phyloP scores from a whole-genome alignment of 2,329 filamentous ascomycete genomes.

The Ambrosiella beaveri region DNA sequence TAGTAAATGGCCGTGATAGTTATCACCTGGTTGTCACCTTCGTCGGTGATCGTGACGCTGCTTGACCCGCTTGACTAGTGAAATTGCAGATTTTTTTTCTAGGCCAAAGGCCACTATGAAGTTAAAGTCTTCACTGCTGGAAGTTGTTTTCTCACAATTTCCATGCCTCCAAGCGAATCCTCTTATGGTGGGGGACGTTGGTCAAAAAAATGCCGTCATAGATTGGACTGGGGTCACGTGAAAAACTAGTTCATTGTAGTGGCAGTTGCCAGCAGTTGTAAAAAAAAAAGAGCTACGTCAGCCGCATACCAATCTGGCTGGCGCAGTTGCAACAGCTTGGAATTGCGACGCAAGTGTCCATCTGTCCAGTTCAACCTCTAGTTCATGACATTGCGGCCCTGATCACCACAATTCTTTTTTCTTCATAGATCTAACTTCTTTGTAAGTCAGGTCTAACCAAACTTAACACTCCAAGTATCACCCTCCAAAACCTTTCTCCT shows the following conservation, averaged over 20 bases:
- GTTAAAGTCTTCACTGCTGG: constrained; percentile 3
- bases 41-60: not conserved
- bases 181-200: constrained; percentile 11
- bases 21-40: constrained; percentile 2
- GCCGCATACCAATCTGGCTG: constrained; percentile 2
- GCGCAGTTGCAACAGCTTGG: constrained; percentile 5
- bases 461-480: too few relatives aligned
- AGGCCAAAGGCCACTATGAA: not conserved
- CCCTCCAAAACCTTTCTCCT: not conserved
- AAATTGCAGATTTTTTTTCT: constrained; percentile 7
- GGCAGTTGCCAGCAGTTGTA: constrained; percentile 3
- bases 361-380: constrained; percentile 10
- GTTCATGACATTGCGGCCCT: too few relatives aligned
- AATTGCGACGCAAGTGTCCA: constrained; percentile 12
- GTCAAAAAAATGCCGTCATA: constrained; percentile 8
- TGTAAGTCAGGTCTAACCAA: not conserved
- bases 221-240: constrained; percentile 9
- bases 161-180: constrained; percentile 6
- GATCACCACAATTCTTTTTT: not conserved
- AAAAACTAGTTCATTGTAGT: rapidly evolving
- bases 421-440: not conserved
- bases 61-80: not conserved
- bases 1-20: constrained; percentile 8
- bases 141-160: constrained; percentile 2
- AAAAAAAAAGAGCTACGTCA: not conserved